Percentiles rank a stretch among this genome's conserved stretches.
These are phyloP conservation scores for Metarhizium anisopliae DNA, from an alignment of 2,329 filamentous ascomycete species.

Conservation along the genomic window DNA sequence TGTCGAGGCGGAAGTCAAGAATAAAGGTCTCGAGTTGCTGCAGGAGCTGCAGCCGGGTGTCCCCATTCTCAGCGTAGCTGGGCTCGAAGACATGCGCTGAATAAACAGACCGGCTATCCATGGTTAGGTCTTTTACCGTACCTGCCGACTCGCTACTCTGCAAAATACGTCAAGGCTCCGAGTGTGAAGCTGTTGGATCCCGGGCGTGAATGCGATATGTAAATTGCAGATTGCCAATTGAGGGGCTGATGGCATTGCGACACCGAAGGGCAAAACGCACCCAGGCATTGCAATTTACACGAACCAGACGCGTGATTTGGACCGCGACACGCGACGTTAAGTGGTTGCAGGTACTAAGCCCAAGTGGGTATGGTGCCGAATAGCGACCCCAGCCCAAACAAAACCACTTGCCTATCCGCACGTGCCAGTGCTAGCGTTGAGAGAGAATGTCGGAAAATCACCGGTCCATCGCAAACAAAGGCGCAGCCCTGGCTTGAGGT, in stretches of 20 bases:
- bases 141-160: not conserved
- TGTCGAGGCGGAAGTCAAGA: conserved; percentile 87
- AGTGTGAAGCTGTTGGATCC: not conserved
- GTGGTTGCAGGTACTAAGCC: conserved; percentile 15
- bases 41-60: conserved; percentile 65
- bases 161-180: not conserved
- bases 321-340: not conserved
- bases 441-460: conserved; percentile 6
- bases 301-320: conserved; percentile 9
- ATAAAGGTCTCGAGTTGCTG: conserved; percentile 82
- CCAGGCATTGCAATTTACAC: conserved; percentile 9
- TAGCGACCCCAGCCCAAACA: too few relatives aligned
- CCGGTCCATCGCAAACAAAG: conserved; percentile 2
- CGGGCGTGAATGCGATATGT: not conserved
- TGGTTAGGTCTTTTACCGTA: conserved; percentile 23
- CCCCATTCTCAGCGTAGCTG: conserved; percentile 55
- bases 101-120: conserved; percentile 87
- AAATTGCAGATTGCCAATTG: not conserved
- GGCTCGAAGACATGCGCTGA: conserved; percentile 72
- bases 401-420: too few relatives aligned
- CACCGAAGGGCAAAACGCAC: not conserved
- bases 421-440: too few relatives aligned
- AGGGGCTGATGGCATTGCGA: not conserved
- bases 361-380: not conserved
- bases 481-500: too few relatives aligned